Percentiles rank a stretch among this genome's conserved stretches.
Evolutionary conservation across 1,139 yeast genomes (phyloP).

Genomic region (Saccharomyces uvarum): DNA sequence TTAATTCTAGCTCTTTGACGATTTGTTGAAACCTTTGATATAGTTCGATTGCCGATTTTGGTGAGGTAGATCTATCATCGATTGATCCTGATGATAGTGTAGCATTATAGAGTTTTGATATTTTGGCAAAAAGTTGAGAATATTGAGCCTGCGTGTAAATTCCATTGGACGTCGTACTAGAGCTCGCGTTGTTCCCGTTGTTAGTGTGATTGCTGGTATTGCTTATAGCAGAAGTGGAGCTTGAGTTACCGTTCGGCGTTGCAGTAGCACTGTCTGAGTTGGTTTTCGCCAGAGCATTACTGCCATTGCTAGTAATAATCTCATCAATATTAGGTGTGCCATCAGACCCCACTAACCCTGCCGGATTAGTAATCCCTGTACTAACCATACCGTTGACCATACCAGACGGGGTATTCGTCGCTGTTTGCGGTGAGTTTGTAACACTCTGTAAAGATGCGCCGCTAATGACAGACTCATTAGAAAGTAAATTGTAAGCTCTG

Average conservation of each 20-base stretch:
- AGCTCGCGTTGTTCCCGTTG: constrained; percentile 4
- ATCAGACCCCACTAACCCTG: constrained; percentile 2
- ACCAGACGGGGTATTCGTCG: constrained; percentile 18
- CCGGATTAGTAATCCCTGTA: not conserved
- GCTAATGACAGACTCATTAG: constrained; percentile 23
- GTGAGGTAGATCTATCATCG: constrained; percentile 27
- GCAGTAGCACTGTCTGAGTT: constrained; percentile 11
- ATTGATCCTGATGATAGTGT: constrained; percentile 20
- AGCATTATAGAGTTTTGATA: constrained; percentile 27
- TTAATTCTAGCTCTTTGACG: constrained; percentile 26
- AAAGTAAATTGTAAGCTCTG: constrained; percentile 25
- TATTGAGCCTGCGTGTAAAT: constrained; percentile 15
- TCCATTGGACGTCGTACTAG: constrained; percentile 3
- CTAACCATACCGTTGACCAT: constrained; percentile 5
- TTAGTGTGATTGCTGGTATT: constrained; percentile 7
- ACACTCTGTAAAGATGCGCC: constrained; percentile 17
- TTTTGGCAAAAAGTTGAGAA: constrained; percentile 18
- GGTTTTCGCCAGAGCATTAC: not conserved
- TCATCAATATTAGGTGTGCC: constrained; percentile 5
- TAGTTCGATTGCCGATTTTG: constrained; percentile 30
- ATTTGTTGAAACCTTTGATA: constrained; percentile 31
- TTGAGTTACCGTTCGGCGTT: constrained; percentile 4
- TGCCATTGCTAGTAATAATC: not conserved
- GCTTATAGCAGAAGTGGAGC: not conserved
- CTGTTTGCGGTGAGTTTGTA: constrained; percentile 21